A percentile compares a stretch with the other conserved stretches of the same genome.
These are phyloP conservation scores for Chaetomium olivaceum DNA, from an alignment of 2,329 filamentous ascomycete genomes.

Conservation along the genomic window DNA sequence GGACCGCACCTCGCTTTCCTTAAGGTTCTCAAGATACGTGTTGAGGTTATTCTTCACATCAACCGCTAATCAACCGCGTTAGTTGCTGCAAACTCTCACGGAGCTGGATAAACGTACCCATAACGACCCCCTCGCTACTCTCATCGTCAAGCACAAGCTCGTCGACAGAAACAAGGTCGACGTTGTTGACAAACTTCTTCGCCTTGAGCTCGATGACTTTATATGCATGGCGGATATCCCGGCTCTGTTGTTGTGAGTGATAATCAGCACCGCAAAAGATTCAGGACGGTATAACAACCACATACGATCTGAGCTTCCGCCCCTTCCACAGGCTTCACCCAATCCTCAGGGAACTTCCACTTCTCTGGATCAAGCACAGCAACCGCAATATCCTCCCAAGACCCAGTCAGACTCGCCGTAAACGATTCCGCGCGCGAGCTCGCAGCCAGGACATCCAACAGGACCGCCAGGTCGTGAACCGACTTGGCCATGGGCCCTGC, in stretches of 20 bases:
- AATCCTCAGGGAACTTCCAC: background rate
- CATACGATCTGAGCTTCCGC: conserved; percentile 3
- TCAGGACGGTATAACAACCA: background rate
- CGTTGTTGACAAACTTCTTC: background rate
- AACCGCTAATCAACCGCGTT: background rate
- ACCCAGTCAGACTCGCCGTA: background rate
- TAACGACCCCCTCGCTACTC: background rate
- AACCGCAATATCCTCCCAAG: background rate
- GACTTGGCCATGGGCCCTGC: conserved; percentile 1
- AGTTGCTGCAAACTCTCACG: background rate
- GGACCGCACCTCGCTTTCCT: background rate
- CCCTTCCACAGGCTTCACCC: background rate
- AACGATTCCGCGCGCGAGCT: background rate
- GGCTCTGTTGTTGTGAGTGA: background rate
- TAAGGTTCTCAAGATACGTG: background rate
- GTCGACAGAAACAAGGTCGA: background rate
- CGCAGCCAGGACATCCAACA: background rate
- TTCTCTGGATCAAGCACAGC: background rate
- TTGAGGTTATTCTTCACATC: background rate
- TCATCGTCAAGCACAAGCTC: background rate
- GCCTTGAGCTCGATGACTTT: background rate
- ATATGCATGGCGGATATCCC: background rate
- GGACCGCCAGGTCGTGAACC: background rate
- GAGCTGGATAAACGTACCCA: background rate
- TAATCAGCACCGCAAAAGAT: background rate